phyloP scores from a whole-genome alignment of 768 basidiomycete genomes.

The Tephrocybe sp. region DNA sequence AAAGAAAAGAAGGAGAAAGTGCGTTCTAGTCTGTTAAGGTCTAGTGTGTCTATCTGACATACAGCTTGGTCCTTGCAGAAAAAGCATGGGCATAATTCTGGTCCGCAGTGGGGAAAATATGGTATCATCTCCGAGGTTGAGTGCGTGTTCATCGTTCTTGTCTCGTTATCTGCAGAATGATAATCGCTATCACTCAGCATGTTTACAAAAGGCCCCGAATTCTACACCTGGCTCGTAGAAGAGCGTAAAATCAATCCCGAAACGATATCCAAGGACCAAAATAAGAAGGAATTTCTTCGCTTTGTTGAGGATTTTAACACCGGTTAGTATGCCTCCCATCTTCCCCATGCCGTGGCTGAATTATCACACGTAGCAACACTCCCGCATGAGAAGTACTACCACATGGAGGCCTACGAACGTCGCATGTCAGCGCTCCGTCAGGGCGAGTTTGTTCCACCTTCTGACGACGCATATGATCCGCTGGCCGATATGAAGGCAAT shows the following conservation, averaged over 20 bases:
- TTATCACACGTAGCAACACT: constrained; percentile 63
- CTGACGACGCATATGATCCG: constrained; percentile 78
- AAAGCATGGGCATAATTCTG: constrained; percentile 55
- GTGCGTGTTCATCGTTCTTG: constrained; percentile 44
- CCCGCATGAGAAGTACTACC: constrained; percentile 94
- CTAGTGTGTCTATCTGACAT: neutral
- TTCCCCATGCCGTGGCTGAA: neutral
- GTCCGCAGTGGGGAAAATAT: constrained; percentile 87
- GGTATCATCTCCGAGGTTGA: constrained; percentile 85
- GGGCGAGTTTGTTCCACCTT: constrained; percentile 79
- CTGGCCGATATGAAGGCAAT: constrained; percentile 81
- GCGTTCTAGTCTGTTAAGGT: neutral
- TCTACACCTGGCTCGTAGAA: constrained; percentile 91
- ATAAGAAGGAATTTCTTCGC: constrained; percentile 79
- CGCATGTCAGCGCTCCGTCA: constrained; percentile 83
- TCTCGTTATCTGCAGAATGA: neutral
- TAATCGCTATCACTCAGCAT: constrained; percentile 48
- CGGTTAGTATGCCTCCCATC: constrained; percentile 40
- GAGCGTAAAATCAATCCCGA: constrained; percentile 92
- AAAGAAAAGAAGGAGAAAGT: constrained; percentile 55
- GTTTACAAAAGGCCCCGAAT: constrained; percentile 82
- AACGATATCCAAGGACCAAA: constrained; percentile 81
- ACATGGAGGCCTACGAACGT: constrained; percentile 81
- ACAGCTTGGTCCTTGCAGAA: constrained; percentile 32
- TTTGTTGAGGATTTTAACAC: constrained; percentile 88